These are phyloP conservation scores for Mortierella sp. DNA, from an alignment of 371 early-diverging fungal genomes.

Conservation along the genomic window DNA sequence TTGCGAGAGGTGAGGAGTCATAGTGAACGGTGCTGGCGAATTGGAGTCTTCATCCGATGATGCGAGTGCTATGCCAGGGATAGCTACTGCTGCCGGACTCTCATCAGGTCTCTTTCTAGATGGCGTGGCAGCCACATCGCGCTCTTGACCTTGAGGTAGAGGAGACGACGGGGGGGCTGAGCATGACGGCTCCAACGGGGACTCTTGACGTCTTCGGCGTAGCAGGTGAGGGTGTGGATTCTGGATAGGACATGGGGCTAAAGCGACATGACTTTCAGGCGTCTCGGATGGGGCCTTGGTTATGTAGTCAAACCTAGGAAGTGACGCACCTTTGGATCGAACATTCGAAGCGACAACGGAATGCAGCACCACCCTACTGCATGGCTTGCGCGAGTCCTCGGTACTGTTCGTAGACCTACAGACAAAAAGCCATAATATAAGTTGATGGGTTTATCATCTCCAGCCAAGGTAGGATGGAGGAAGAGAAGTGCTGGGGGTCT, in stretches of 20 bases:
- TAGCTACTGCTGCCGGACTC: too few species aligned
- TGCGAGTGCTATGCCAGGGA: too few species aligned
- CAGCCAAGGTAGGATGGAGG: not conserved
- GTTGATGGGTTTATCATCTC: not conserved
- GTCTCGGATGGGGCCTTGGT: not conserved
- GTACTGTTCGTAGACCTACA: slow-evolving; percentile 74
- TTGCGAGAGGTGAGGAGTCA: not conserved
- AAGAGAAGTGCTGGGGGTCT: not conserved
- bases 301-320: slow-evolving; percentile 9
- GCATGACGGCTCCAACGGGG: slow-evolving; percentile 35
- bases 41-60: too few species aligned
- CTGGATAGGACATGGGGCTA: not conserved
- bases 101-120: slow-evolving; percentile 16
- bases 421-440: slow-evolving; percentile 4
- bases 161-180: slow-evolving; percentile 40
- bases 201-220: slow-evolving; percentile 23
- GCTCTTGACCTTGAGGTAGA: slow-evolving; percentile 8
- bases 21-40: too few species aligned
- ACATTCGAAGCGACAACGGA: not conserved
- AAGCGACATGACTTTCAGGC: not conserved
- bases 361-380: slow-evolving; percentile 10
- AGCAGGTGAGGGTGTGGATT: slow-evolving; percentile 33
- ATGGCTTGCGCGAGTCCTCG: slow-evolving; percentile 5
- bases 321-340: slow-evolving; percentile 2
- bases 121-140: slow-evolving; percentile 3